Evolutionary conservation across 2,329 filamentous ascomycete species (phyloP), one percentile per base, ranked within the genome.

Genomic region (Aspergillus sp.): DNA sequence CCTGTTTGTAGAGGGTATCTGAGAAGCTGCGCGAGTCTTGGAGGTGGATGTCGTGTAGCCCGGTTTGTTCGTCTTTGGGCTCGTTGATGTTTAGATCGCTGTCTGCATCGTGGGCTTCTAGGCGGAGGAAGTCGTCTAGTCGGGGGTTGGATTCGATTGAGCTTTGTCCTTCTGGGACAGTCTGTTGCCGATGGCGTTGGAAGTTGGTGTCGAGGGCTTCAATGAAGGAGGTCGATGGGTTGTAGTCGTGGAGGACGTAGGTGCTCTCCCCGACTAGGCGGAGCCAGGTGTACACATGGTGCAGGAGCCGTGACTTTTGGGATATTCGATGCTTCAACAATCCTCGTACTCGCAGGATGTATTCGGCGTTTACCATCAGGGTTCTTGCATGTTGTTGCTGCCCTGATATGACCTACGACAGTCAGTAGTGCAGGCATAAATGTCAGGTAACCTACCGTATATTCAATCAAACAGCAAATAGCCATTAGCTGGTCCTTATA

Each of bases 401-500:
- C 3, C 68, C 65, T 5, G 65, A 67, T 9, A 71, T 46, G 12
- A 70, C 64, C 68, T 47, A 9, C 13, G 4, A 24, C 2, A 34
- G 48, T 66, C 12, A 65, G 50, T 13, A 13, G 8, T 19, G n/a
- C 17, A 17, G 4, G 4, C 12, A 24, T 4, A 33, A 11, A 8
- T 3, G 9, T 4, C 15, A 48, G 9, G n/a, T 7, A 2, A 22
- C 68, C 56, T 62, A 75, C 70, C 4, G 72, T 67, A 58, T 67
- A 72, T 41, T 71, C 65, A n/a, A 69, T 66, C 41, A 74, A 57
- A n/a, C 65, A 68, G 24, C 68, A 68, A 2, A 72, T 65, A 8
- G 73, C 71, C 70, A 74, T 75, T 20, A 75, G 57, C 51, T 74
- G 73, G 20, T 76, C 72, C 54, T 76, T 76, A 27, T 75, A 76